Base-by-base conservation (phyloP, 148 eudicot species). In the Rheum nobile region DNA sequence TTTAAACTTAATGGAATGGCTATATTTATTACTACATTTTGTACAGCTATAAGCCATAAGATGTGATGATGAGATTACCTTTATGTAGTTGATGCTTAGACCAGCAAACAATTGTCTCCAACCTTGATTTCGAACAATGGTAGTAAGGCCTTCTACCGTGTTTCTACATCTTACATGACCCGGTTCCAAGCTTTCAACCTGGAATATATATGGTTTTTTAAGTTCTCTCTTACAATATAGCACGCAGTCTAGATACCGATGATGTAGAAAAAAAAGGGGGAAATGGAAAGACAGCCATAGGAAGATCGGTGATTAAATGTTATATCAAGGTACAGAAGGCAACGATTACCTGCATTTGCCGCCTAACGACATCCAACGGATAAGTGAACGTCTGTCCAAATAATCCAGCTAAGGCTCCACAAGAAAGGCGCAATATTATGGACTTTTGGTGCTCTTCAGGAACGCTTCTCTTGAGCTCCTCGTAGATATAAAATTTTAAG, bases 331-430 rank as follows among this genome's bases (percentile, higher is more conserved):
- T 65, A 65, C 3, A 16, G 22, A 31, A 5, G 70, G 22, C 10
- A 38, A 11, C 37, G 24, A 41, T 73, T 81, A 94, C 98, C 96
- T 96, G 99, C 99, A 96, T 92, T 82, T 92, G 99, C 77, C 99
- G 86, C 77, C 99, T 76, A n/a, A 96, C 92, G 73, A 96, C 99
- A 78, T 96, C 99, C 77, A 96, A 84, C 26, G 99, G 99, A 77
- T 96, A 96, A 22, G 99, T 96, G 22, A 96, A 79, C 35, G 99
- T 90, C 76, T 96, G 99, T 28, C 97, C 99, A 65, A 96, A 85
- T 77, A 96, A 87, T 78, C 99, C 99, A 77, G 97, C 99, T 75
- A 96, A 74, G 76, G 96, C 99, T 81, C 99, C 99, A 84, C 99
- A 96, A 10, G 94, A 86, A 80, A 96, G 88, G n/a, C 90, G 86